Evolutionary conservation across 345 rosid species (phyloP), one percentile per base, ranked within the genome.

Genomic region (Capsella bursapastoris): DNA sequence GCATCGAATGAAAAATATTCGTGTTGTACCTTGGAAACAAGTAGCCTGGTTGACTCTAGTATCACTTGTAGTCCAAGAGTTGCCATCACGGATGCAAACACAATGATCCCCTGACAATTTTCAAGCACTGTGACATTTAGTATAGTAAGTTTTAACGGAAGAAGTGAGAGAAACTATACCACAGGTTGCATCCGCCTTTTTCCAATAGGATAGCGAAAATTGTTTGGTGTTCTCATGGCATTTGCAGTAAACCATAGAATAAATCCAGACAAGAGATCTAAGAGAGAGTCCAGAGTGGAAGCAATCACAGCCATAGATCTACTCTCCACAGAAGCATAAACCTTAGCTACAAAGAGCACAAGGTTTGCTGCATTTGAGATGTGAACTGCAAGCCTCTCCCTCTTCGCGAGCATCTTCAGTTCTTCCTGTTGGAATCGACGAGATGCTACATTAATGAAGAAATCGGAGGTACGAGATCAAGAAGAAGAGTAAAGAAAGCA

Each of bases 121-220:
- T 41, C 15, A 65, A 13, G 31, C 12, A 57, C n/a, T 22, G 8
- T 38, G 55, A 38, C 6, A 13, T 60, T 60, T 14, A 27, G 16
- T 62, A 25, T 22, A 16, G 12, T 16, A 63, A 44, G 28, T 34
- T 12, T 44, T 1, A 25, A 61, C 11, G 63, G 68, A 43, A 35
- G 28, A 8, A 70, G n/a, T 2, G 16, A 22, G 66, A 47, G 34
- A 49, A 27, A 6, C n/a, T 83, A 64, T 81, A 91, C 96, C 80
- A 91, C 96, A 5, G 96, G 97, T 41, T 91, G 97, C 97, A 91
- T 91, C 64, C 93, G 77, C 49, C 80, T 84, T 82, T 89, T 91
- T n/a, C 97, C 97, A 52, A 91, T 86, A 3, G 97, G 97, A 78
- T 89, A 89, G 64, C 50, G 71, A 66, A 81, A 88, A 0, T 80